Conservation (phyloP, 2,329 filamentous ascomycete species). For the Pestalotiopsis sp. region DNA sequence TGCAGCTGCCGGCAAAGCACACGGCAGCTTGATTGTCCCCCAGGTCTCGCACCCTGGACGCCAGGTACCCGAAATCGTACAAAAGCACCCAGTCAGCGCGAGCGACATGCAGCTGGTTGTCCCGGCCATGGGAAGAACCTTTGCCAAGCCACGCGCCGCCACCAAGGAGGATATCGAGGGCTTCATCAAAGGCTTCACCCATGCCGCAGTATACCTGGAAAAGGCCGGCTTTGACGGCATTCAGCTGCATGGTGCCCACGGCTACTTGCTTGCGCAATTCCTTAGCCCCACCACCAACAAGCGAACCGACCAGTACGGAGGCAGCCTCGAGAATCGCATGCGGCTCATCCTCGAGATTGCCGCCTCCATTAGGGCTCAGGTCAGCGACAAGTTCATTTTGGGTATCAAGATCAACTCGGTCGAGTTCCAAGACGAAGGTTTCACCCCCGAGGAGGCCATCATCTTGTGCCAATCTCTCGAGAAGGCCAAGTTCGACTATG, state of each 20-base stretch:
- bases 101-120: conserved; percentile 38
- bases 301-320: conserved; percentile 54
- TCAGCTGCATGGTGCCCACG: conserved; percentile 55
- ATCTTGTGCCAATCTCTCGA: conserved; percentile 51
- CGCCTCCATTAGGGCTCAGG: conserved; percentile 34
- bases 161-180: conserved; percentile 55
- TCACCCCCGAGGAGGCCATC: conserved; percentile 51
- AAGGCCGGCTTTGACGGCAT: conserved; percentile 63
- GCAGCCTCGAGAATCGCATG: conserved; percentile 47
- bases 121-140: conserved; percentile 25
- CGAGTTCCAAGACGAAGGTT: conserved; percentile 55
- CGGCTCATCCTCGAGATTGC: conserved; percentile 49
- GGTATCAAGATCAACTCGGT: conserved; percentile 63
- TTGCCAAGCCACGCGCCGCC: conserved; percentile 54
- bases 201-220: conserved; percentile 57
- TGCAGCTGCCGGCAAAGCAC: conserved; percentile 54
- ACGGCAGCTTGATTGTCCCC: conserved; percentile 62
- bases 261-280: conserved; percentile 57
- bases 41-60: conserved; percentile 67
- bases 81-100: conserved; percentile 42
- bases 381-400: conserved; percentile 43
- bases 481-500: conserved; percentile 53
- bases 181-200: conserved; percentile 50
- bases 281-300: conserved; percentile 50
- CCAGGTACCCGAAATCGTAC: conserved; percentile 42